Conservation (phyloP, 345 rosid species). For the Populus davidiana region DNA sequence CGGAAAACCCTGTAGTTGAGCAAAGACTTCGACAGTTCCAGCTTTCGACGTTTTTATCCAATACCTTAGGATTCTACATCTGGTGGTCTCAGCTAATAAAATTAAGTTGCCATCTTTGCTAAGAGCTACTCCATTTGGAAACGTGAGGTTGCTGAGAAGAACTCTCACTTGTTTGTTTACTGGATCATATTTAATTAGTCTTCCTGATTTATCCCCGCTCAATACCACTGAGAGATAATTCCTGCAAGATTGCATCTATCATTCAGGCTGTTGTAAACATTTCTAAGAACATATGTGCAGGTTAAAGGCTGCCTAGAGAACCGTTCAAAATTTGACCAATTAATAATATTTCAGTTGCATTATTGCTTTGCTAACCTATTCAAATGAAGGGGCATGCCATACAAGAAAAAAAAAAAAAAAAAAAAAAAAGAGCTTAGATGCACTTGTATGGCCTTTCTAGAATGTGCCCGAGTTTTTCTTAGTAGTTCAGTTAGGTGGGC, state of each 20-base stretch:
- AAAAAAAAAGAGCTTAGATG: too few relatives aligned
- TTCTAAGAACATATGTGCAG: not conserved
- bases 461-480: too few relatives aligned
- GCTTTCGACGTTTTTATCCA: slow-evolving; percentile 10
- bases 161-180: not conserved
- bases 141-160: slow-evolving; percentile 11
- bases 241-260: not conserved
- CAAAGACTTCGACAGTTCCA: slow-evolving; percentile 21
- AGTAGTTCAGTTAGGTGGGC: too few relatives aligned
- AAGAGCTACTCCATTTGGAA: slow-evolving; percentile 26
- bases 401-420: too few relatives aligned
- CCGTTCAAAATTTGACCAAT: too few relatives aligned
- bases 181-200: slow-evolving; percentile 19
- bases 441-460: too few relatives aligned
- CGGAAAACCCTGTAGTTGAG: slow-evolving; percentile 21
- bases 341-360: too few relatives aligned
- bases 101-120: slow-evolving; percentile 18
- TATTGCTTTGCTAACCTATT: too few relatives aligned
- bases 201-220: slow-evolving; percentile 23
- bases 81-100: slow-evolving; percentile 16
- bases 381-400: too few relatives aligned
- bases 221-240: slow-evolving; percentile 7
- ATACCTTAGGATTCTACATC: slow-evolving; percentile 8
- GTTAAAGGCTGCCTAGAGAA: not conserved
- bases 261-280: not conserved